Evolutionary conservation across 441 rosid species (phyloP), one percentile per base, ranked within the genome.

Genomic region (Populus hybrid): DNA sequence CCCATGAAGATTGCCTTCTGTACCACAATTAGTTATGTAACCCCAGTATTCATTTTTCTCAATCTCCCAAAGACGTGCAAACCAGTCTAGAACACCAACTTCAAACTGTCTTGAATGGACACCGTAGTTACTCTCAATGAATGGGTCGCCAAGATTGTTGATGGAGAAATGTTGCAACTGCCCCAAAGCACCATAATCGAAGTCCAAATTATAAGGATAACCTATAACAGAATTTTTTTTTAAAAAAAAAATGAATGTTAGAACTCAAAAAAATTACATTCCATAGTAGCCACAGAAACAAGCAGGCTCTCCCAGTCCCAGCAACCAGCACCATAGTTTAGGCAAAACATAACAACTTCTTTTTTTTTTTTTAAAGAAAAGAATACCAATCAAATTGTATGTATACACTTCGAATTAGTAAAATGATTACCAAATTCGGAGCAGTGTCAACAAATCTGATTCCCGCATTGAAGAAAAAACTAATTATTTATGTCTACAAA

Each of bases 1-100:
- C 26, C 98, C 99, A 80, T 95, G 99, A 80, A 93, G 99, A 84
- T 95, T 95, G 71, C 99, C 99, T 83, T 95, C 98, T 4, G 99
- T 95, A 50, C 99, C 99, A 77, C 99, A 93, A 67, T 93, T 95
- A 67, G 99, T 95, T 64, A 95, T 95, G 79, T 95, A 95, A 69
- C 99, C 99, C 98, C 99, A 95, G 83, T 93, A 95, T 50, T 95
- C 92, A 84, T 84, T 78, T 83, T 89, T 91, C 89, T 92, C 96
- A 29, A 95, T 88, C 82, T 95, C 98, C 97, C 99, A 95, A n/a
- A 95, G 81, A 74, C 94, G 94, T 45, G 99, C 99, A 91, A 95
- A 95, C 99, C 99, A 93, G 84, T 95, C 98, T 83, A 93, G 82
- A 23, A 95, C 97, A 29, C 99, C 99, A 50, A 95, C 98, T 86